Percentiles rank a stretch among this genome's conserved stretches.
These are phyloP conservation scores for Chalciporus sp. DNA, from an alignment of 1,284 basidiomycete genomes.

Conservation along the genomic window DNA sequence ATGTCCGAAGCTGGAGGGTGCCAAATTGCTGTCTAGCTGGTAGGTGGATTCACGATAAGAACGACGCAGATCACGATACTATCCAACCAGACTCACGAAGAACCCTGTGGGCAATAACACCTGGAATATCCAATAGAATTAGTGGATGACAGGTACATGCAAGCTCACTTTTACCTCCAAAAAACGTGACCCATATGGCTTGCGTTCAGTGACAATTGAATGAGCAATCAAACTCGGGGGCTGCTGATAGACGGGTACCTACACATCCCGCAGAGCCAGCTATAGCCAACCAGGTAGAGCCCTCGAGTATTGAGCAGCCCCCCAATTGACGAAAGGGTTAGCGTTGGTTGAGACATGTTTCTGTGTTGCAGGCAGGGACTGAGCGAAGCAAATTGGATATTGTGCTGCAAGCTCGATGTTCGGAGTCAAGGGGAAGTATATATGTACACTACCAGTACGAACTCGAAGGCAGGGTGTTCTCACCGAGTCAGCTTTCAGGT, in stretches of 20 bases:
- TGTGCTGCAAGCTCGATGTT: neutral
- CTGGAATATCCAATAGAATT: slow-evolving; percentile 31
- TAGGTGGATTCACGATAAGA: neutral
- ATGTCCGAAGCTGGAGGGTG: slow-evolving; percentile 71
- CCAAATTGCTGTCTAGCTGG: slow-evolving; percentile 62
- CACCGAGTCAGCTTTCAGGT: neutral
- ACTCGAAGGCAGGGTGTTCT: neutral
- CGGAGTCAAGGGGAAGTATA: no score
- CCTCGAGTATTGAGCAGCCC: neutral
- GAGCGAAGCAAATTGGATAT: no score
- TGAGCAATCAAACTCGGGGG: neutral
- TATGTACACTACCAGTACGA: no score
- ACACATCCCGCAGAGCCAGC: slow-evolving; percentile 73
- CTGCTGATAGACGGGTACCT: slow-evolving; percentile 34
- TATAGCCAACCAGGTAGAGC: slow-evolving; percentile 47
- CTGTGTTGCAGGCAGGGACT: neutral
- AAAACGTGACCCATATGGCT: slow-evolving; percentile 69
- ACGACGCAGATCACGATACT: neutral
- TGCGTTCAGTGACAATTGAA: neutral
- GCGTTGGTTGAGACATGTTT: slow-evolving; percentile 7
- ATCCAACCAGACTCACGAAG: slow-evolving; percentile 44
- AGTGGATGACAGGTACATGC: neutral
- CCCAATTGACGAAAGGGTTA: neutral
- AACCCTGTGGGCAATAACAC: slow-evolving; percentile 58
- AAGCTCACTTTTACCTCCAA: slow-evolving; percentile 42